Conservation (phyloP, 2,329 filamentous ascomycete genomes). For the Elsinoe necatrix region DNA sequence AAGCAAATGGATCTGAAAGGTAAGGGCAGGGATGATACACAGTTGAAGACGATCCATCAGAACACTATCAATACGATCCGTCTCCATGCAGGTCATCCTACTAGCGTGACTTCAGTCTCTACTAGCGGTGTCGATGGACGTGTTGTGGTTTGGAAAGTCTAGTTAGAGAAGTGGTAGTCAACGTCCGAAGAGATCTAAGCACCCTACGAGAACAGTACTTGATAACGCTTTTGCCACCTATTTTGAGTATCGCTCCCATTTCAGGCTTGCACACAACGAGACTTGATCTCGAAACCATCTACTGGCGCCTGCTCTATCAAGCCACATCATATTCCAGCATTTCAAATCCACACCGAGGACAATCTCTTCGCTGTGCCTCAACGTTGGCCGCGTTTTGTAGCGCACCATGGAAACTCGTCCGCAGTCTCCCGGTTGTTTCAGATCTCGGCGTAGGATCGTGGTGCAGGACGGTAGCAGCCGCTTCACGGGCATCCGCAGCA, state of each 20-base stretch:
- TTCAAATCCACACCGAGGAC: neutral
- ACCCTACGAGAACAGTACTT: neutral
- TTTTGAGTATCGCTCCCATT: too few species aligned
- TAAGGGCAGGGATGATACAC: slow-evolving; percentile 82
- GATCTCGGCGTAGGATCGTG: too few species aligned
- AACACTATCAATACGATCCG: slow-evolving; percentile 88
- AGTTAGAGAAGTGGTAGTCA: slow-evolving; percentile 17
- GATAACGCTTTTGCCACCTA: too few species aligned
- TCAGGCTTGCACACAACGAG: too few species aligned
- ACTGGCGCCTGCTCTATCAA: too few species aligned
- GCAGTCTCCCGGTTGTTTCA: too few species aligned
- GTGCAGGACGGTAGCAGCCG: too few species aligned
- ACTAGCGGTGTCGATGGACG: slow-evolving; percentile 46
- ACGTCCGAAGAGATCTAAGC: neutral
- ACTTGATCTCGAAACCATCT: too few species aligned
- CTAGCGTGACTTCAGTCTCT: slow-evolving; percentile 60
- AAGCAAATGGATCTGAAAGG: slow-evolving; percentile 97
- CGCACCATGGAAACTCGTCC: too few species aligned
- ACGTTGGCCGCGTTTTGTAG: too few species aligned
- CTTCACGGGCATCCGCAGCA: too few species aligned
- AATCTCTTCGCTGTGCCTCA: neutral
- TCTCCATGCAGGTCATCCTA: slow-evolving; percentile 52
- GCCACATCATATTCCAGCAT: neutral
- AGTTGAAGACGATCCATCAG: slow-evolving; percentile 91
- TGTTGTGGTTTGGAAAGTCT: slow-evolving; percentile 41